Conservation (phyloP, 1,284 basidiomycete genomes). For the Pascua guehoae region DNA sequence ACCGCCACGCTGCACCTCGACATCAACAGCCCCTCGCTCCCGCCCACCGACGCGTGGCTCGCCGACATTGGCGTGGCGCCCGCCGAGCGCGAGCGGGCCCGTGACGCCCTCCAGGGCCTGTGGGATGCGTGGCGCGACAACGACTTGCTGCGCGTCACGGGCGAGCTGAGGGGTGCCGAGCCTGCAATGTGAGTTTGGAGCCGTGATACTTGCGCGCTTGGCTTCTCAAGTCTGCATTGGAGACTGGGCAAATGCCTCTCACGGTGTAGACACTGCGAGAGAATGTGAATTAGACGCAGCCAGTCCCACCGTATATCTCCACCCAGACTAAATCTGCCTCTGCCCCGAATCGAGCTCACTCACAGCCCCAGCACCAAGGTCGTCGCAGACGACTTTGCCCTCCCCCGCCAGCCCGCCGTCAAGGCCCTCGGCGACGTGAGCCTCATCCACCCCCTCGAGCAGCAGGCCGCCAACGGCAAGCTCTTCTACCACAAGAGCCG, state of each 20-base stretch:
- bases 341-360: neutral
- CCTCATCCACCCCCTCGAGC: conserved; percentile 14
- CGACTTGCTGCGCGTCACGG: conserved; percentile 13
- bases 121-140: conserved; percentile 18
- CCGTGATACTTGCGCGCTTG: neutral
- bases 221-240: neutral
- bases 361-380: conserved; percentile 4
- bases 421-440: neutral
- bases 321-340: neutral
- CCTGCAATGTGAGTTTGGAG: conserved; percentile 9
- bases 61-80: conserved; percentile 6
- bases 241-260: no score
- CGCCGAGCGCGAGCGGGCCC: conserved; percentile 1
- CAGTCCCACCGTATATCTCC: neutral
- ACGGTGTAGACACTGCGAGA: no score
- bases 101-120: conserved; percentile 7
- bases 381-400: conserved; percentile 13
- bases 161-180: conserved; percentile 6
- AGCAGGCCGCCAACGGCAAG: conserved; percentile 11
- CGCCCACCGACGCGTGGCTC: conserved; percentile 10
- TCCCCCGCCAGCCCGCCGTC: neutral
- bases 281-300: no score
- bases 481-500: conserved; percentile 22
- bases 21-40: conserved; percentile 6
- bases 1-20: conserved; percentile 11